Evolutionary conservation across 306 rosid species (phyloP), one percentile per base, ranked within the genome.

Genomic region (Vigna angularis): DNA sequence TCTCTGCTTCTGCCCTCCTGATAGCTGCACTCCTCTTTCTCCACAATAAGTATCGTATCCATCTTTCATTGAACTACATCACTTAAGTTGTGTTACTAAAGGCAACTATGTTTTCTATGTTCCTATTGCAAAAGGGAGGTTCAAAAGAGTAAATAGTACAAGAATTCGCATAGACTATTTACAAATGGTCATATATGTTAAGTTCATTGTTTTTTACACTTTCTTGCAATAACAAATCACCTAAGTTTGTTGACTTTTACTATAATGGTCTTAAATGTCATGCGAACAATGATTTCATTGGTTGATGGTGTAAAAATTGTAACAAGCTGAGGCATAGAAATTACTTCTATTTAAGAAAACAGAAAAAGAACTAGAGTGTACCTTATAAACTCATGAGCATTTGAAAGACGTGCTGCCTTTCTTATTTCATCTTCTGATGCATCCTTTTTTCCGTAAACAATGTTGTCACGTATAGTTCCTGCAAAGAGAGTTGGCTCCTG

Each of bases 1-100:
- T n/a, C 97, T 88, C 36, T 93, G 97, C 83, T 90, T 91, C 79
- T 93, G 91, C 1, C 97, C 98, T 65, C 98, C 91, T 62, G 97
- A 91, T 16, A 93, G 83, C 57, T 88, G 96, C 62, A 86, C 88
- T 82, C 96, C 97, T 83, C 97, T 82, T 80, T 87, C 97, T 76
- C 98, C 96, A 86, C 97, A 89, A 32, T 85, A 71, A 2, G 89
- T 89, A 10, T 91, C 88, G 50, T 89, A 93, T 1, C 93, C 96
- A 59, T 87, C 93, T 61, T 78, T 88, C 92, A 90, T 88, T 17
- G 90, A 80, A 78, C 93, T 91, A 85, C 85, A 88, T 26, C 26
- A 49, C 14, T 30, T 34, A 75, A 7, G 36, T 64, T 72, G 26
- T 38, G 34, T 59, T 4, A 52, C 61, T 48, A 6, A 44, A 73